Conservation (phyloP, 1,139 yeast genomes). For the Geotrichum europaeum region DNA sequence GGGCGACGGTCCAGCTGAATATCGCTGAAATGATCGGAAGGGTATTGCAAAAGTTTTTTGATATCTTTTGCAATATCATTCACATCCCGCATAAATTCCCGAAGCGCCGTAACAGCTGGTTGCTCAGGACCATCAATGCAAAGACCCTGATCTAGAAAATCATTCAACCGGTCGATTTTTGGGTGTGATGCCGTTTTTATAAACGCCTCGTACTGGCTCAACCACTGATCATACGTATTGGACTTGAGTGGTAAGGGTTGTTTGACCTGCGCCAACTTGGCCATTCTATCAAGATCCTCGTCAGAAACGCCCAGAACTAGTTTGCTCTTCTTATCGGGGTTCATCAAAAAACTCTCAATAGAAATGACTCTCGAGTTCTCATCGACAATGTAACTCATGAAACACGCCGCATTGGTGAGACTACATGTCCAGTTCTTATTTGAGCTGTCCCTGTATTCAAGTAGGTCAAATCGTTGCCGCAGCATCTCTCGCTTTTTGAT, state of each 20-base stretch:
- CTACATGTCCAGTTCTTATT: conserved; percentile 1
- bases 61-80: conserved; percentile 53
- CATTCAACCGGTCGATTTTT: conserved; percentile 42
- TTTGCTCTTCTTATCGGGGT: background rate
- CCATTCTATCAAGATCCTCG: conserved; percentile 40
- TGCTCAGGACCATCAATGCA: conserved; percentile 36
- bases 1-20: background rate
- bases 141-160: conserved; percentile 52
- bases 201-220: conserved; percentile 40
- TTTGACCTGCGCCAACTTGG: background rate
- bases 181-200: conserved; percentile 44
- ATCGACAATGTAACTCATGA: conserved; percentile 1
- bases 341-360: conserved; percentile 1
- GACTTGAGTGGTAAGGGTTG: conserved; percentile 34
- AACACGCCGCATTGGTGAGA: conserved; percentile 3
- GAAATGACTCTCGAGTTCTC: background rate
- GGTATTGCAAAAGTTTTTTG: conserved; percentile 40
- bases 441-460: conserved; percentile 11
- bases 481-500: background rate
- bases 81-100: conserved; percentile 42
- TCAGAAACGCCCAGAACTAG: conserved; percentile 39
- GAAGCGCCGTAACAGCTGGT: conserved; percentile 37
- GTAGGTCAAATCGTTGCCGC: background rate
- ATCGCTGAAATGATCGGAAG: conserved; percentile 19
- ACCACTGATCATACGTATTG: conserved; percentile 43